Conservation (phyloP, 2,329 filamentous ascomycete genomes). For the Pseudogymnoascus sp. region DNA sequence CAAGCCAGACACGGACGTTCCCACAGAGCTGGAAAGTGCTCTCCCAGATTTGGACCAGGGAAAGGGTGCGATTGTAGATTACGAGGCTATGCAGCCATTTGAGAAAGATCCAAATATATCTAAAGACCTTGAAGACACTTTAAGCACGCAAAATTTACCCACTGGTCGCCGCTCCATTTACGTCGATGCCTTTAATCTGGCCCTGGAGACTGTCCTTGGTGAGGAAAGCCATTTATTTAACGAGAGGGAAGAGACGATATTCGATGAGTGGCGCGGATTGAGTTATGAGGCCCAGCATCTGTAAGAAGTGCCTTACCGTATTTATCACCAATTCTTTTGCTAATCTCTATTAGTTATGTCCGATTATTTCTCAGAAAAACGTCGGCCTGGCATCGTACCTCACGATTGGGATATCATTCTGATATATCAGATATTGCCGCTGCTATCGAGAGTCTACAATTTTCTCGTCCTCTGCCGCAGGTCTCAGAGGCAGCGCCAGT, state of each 20-base stretch:
- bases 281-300: slow-evolving; percentile 85
- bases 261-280: slow-evolving; percentile 65
- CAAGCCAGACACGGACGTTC: slow-evolving; percentile 28
- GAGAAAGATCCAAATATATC: slow-evolving; percentile 33
- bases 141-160: slow-evolving; percentile 58
- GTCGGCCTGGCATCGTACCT: slow-evolving; percentile 80
- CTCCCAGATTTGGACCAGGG: slow-evolving; percentile 62
- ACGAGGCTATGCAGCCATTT: slow-evolving; percentile 56
- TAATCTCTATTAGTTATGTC: slow-evolving; percentile 59
- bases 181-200: slow-evolving; percentile 93
- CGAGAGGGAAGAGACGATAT: slow-evolving; percentile 68
- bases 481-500: slow-evolving; percentile 16
- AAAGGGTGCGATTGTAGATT: slow-evolving; percentile 68
- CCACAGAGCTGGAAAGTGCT: slow-evolving; percentile 64
- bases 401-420: slow-evolving; percentile 68
- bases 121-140: slow-evolving; percentile 38
- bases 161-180: slow-evolving; percentile 84
- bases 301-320: slow-evolving; percentile 42
- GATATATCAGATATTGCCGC: slow-evolving; percentile 69
- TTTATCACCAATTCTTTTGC: not conserved
- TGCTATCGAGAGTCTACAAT: slow-evolving; percentile 61
- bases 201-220: slow-evolving; percentile 78
- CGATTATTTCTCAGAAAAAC: slow-evolving; percentile 89
- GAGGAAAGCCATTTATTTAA: slow-evolving; percentile 87
- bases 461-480: slow-evolving; percentile 46